phyloP scores from a whole-genome alignment of 768 basidiomycete genomes.

The Xerocomellus chrysenteron region DNA sequence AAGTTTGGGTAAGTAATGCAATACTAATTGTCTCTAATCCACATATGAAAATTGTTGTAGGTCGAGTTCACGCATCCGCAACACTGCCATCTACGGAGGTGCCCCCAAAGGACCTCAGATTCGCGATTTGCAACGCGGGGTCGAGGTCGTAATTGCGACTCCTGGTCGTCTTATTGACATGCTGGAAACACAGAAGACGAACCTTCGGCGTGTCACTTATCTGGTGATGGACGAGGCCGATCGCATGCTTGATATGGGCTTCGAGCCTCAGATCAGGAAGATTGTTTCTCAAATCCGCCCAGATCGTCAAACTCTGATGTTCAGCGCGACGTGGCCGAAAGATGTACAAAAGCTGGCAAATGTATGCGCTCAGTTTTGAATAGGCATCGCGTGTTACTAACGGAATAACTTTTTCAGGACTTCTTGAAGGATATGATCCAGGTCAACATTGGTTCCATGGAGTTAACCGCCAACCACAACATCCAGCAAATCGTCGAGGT shows the following conservation, averaged over 20 bases:
- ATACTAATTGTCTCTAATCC: background rate
- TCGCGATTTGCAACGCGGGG: constrained; percentile 94
- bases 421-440: constrained; percentile 97
- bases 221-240: constrained; percentile 99
- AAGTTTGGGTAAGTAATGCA: constrained; percentile 81
- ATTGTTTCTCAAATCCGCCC: constrained; percentile 97
- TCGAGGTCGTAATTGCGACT: constrained; percentile 99
- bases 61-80: constrained; percentile 91
- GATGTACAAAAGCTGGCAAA: constrained; percentile 97
- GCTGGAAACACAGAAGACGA: constrained; percentile 96
- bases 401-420: constrained; percentile 52
- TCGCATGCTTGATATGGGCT: constrained; percentile 99
- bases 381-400: background rate
- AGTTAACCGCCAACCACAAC: constrained; percentile 97
- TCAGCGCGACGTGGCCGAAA: constrained; percentile 99
- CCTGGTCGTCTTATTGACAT: constrained; percentile 99
- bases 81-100: constrained; percentile 98
- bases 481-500: constrained; percentile 96
- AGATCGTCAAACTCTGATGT: constrained; percentile 98
- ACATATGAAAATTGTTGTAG: constrained; percentile 35
- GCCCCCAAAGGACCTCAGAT: constrained; percentile 99
- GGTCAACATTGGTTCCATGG: constrained; percentile 98
- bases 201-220: constrained; percentile 94
- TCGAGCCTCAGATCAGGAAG: constrained; percentile 99
- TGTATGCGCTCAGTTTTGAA: constrained; percentile 38